phyloP scores from a whole-genome alignment of 2,329 filamentous ascomycete genomes.

The Sporothrix humicola region DNA sequence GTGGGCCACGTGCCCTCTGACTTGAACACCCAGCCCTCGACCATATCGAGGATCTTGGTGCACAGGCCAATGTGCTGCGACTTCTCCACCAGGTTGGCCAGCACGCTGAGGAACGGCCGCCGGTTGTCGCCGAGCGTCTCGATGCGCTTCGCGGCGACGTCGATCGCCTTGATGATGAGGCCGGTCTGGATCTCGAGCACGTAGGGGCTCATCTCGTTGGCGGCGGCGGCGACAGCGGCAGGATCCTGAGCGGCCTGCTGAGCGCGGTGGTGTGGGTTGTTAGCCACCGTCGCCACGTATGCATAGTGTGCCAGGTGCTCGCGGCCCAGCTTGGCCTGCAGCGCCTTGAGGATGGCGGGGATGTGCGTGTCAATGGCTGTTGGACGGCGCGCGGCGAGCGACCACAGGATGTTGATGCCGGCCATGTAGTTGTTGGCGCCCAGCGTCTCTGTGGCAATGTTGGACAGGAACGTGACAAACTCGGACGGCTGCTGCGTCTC shows the following conservation, averaged over 20 bases:
- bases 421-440: constrained; percentile 81
- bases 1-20: constrained; percentile 95
- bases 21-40: constrained; percentile 94
- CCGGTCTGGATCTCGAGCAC: constrained; percentile 89
- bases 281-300: constrained; percentile 56
- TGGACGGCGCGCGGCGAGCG: constrained; percentile 81
- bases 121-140: constrained; percentile 89
- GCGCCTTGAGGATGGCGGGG: constrained; percentile 83
- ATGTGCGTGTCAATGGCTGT: constrained; percentile 91
- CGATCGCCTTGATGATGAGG: constrained; percentile 92
- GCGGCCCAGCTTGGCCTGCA: constrained; percentile 88
- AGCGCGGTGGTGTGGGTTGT: constrained; percentile 45
- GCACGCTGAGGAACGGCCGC: constrained; percentile 89
- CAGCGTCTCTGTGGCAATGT: constrained; percentile 86
- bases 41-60: constrained; percentile 90
- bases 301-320: constrained; percentile 86
- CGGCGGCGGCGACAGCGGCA: constrained; percentile 58
- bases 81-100: constrained; percentile 94
- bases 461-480: constrained; percentile 81
- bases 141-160: constrained; percentile 90
- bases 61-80: constrained; percentile 86
- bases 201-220: constrained; percentile 68
- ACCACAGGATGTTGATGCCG: constrained; percentile 93
- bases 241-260: constrained; percentile 59
- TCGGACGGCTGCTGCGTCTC: constrained; percentile 79